Evolutionary conservation across 1,284 basidiomycete genomes (phyloP), one percentile per base, ranked within the genome.

Genomic region (Uromyces viciae-fabae): DNA sequence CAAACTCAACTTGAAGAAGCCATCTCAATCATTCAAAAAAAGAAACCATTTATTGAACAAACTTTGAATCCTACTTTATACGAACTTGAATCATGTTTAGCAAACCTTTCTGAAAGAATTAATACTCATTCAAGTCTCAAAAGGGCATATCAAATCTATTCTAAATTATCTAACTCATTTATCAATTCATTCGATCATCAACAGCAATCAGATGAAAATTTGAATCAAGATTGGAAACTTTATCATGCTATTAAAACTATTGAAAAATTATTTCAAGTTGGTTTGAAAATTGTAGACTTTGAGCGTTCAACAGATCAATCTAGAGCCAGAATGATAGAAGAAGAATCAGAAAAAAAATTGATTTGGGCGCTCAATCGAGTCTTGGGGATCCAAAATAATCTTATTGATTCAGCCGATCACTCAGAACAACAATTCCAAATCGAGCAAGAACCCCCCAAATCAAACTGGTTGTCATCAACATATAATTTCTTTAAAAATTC

Each of bases 81-180:
- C 58, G 84, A 85, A 66, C 81, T 85, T 40, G 83, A 85, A 62
- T 66, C 83, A 46, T 82, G 83, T 14, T 69, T 85, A 64, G 84
- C 84, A 1, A 79, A 80, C 11, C 36, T 85, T 42, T 75, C 84
- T 52, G 83, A 84, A 60, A 71, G 83, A 3, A 82, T 85, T 60
- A 83, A 83, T 25, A 81, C 79, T 33, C 72, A 71, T 25, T 22
- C 38, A 5, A 72, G 56, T 31, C 36, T 81, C 3, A 38, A 46
- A 11, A 75, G 66, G 38, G 43, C 72, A 15, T 64, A 75, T 46
- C 56, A 81, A 43, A 69, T 69, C 49, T 75, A 81, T 49, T 49
- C 71, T 14, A 56, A 62, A 33, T n/a, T 81, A 17, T 81, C 72
- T 71, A 52, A 46, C 28, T 64, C 79, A 28, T 75, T 71, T 43